Percentiles rank a stretch among this genome's conserved stretches.
phyloP scores from a whole-genome alignment of 2,329 filamentous ascomycete species.

The Huntiella omanensis region DNA sequence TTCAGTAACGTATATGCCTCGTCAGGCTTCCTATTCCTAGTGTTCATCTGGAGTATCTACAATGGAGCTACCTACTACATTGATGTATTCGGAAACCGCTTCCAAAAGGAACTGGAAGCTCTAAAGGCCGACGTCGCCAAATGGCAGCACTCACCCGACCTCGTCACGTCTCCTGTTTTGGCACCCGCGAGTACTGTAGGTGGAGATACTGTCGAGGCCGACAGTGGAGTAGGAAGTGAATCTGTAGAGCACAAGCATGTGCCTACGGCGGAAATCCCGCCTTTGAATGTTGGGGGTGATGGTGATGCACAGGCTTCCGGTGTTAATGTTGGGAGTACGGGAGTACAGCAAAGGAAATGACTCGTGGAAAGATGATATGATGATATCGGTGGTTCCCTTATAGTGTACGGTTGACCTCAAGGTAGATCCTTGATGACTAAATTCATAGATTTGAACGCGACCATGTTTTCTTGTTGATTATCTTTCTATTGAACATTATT shows the following conservation, averaged over 20 bases:
- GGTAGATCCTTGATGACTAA: too few relatives aligned
- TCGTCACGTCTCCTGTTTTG: constrained; percentile 14
- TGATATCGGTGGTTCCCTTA: too few relatives aligned
- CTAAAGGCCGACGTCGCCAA: constrained; percentile 77
- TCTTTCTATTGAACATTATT: too few relatives aligned
- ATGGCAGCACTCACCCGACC: constrained; percentile 51
- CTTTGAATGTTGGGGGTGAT: not conserved
- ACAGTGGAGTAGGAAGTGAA: not conserved
- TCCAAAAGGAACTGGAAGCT: constrained; percentile 87
- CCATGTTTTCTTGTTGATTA: too few relatives aligned
- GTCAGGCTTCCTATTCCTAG: constrained; percentile 51
- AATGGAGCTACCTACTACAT: constrained; percentile 98
- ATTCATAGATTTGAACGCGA: too few relatives aligned
- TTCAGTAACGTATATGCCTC: constrained; percentile 77
- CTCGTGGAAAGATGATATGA: too few relatives aligned
- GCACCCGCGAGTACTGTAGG: not conserved
- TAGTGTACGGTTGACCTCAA: too few relatives aligned
- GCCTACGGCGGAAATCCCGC: constrained; percentile 3
- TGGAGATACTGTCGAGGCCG: not conserved
- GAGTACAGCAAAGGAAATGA: constrained; percentile 8
- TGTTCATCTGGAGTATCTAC: constrained; percentile 93
- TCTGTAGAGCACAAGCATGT: not conserved
- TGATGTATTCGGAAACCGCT: constrained; percentile 88
- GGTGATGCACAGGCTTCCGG: constrained; percentile 4
- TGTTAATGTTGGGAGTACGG: not conserved